Percentiles rank a stretch among this genome's conserved stretches.
Evolutionary conservation across 179 eudicot species (phyloP).

Genomic region (Drosera spatulata): DNA sequence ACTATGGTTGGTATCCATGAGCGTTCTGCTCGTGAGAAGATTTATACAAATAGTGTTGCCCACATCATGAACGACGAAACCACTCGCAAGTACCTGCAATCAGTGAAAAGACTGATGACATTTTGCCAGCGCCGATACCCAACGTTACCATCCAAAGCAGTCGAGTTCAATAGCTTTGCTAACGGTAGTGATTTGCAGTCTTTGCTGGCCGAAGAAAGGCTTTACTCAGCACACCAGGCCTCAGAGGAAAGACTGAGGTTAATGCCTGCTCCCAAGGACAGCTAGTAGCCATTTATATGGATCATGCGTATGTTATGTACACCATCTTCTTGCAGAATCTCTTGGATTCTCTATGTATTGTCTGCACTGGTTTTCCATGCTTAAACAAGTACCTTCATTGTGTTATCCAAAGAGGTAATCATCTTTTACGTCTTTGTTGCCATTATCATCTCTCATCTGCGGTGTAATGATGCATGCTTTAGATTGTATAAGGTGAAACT

Average conservation of each 20-base stretch:
- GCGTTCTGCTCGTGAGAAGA: conserved; percentile 99
- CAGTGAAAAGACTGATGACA: conserved; percentile 85
- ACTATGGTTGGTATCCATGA: conserved; percentile 99
- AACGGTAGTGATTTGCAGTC: conserved; percentile 94
- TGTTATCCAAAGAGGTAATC: no score
- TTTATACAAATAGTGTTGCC: conserved; percentile 97
- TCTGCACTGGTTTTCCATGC: no score
- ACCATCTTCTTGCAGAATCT: no score
- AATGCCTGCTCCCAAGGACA: conserved; percentile 61
- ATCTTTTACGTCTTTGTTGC: no score
- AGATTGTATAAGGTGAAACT: no score
- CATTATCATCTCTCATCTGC: no score
- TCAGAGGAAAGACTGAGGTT: conserved; percentile 55
- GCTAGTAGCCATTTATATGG: conserved; percentile 5
- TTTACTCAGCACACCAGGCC: conserved; percentile 17
- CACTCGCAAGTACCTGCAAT: conserved; percentile 91
- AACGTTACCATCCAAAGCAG: conserved; percentile 88
- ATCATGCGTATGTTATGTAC: no score
- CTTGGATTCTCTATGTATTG: no score
- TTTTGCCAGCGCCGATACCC: conserved; percentile 90
- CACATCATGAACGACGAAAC: conserved; percentile 98
- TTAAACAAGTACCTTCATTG: no score
- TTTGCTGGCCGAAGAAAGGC: conserved; percentile 63
- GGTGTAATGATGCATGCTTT: no score
- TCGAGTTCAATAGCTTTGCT: conserved; percentile 98